Base-by-base conservation (phyloP, 352 stramenopile genomes). In the Thalassiosira gravida region DNA sequence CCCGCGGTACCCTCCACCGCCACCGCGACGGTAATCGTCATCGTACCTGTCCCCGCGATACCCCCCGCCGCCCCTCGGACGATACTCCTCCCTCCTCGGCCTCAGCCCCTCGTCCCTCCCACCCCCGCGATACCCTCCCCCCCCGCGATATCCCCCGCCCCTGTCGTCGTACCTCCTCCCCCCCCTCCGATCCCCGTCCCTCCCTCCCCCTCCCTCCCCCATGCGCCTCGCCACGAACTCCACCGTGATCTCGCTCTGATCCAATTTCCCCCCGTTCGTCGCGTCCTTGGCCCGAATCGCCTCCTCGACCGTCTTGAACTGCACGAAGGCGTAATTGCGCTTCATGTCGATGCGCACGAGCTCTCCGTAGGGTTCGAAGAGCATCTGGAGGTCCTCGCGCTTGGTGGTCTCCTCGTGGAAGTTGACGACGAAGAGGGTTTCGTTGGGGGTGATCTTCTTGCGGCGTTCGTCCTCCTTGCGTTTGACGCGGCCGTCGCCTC, bases 391-490 rank as follows among this genome's bases (percentile, higher is more conserved):
- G 67, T 93, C 87, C 80, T 94, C 90, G 59, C 77, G 65, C 55
- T 90, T 91, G 27, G 90, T 94, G 0, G 90, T 92, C 74, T 91
- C 81, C 76, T 92, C 86, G 52, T 88, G 80, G 62, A 94, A 94
- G 80, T 93, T 93, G 5, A 94, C 87, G 6, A 94, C 90, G 71
- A 94, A 94, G 29, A 94, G 83, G 8, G 90, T 94, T 57, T 92
- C 86, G 7, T 77, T 88, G 29, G 90, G 90, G 16, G 73, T 35
- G 74, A 94, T 92, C 65, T 92, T 92, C 67, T 90, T 89, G 50
- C 90, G 84, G 47, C 87, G 90, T 72, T 92, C 87, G 39, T 93
- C 89, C 84, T 93, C 89, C 67, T 92, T 92, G 55, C 85, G 82
- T 67, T 93, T 93, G 80, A 91, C 74, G 18, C 89, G 83, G 44